phyloP scores from a whole-genome alignment of 2,329 filamentous ascomycete genomes.

The Pseudogymnoascus verrucosus region DNA sequence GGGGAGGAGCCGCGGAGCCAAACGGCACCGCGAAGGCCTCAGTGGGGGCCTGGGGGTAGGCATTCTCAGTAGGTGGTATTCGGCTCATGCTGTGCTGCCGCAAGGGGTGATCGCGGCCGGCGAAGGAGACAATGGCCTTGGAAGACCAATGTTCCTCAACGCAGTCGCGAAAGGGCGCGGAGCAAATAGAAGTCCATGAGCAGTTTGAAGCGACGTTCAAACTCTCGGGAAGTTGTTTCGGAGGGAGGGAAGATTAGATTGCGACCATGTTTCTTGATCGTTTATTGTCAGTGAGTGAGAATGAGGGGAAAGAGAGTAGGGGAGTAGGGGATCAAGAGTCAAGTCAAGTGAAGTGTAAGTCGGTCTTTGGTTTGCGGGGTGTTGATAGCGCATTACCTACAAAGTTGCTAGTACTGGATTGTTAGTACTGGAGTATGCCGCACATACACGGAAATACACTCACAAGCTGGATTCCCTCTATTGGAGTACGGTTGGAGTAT shows the following conservation, averaged over 20 bases:
- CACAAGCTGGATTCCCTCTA: background rate
- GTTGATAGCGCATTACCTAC: background rate
- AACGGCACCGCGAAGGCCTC: constrained; percentile 18
- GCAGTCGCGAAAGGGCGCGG: constrained; percentile 49
- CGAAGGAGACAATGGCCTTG: constrained; percentile 38
- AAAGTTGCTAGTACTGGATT: too few species aligned
- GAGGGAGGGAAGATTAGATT: background rate
- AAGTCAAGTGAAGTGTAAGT: background rate
- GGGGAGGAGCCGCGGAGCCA: constrained; percentile 30
- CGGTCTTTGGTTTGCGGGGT: background rate
- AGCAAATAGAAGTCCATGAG: constrained; percentile 47
- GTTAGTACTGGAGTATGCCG: background rate
- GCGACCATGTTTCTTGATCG: background rate
- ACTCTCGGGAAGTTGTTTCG: background rate
- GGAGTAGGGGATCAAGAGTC: background rate
- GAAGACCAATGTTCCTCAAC: constrained; percentile 51
- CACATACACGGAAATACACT: background rate
- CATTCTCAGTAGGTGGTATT: constrained; percentile 22
- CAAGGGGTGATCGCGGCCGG: constrained; percentile 30
- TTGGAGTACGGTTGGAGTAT: background rate
- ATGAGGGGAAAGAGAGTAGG: background rate
- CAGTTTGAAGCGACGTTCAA: background rate
- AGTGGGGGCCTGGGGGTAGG: constrained; percentile 16
- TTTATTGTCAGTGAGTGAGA: background rate
- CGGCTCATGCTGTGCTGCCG: constrained; percentile 37